Conservation (phyloP, 805 yeast species). For the Myxozyma neotropica region DNA sequence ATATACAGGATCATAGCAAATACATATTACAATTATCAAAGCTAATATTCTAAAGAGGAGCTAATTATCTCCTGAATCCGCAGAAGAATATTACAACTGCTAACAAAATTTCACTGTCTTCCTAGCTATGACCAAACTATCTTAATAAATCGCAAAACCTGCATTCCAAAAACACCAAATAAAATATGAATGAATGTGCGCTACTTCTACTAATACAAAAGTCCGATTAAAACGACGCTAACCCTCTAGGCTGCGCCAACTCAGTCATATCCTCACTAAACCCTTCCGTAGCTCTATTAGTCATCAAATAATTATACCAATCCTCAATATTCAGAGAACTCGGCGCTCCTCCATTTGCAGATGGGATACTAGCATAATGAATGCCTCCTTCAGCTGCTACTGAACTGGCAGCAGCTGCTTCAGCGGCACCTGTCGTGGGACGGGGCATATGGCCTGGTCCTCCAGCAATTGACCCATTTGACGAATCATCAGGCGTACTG, state of each 20-base stretch:
- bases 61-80: too few species aligned
- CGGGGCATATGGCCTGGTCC: neutral
- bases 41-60: too few species aligned
- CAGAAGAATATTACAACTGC: too few species aligned
- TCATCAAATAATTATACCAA: slow-evolving; percentile 45
- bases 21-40: too few species aligned
- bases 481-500: slow-evolving; percentile 17
- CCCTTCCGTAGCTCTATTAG: slow-evolving; percentile 22
- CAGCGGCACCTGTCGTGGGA: slow-evolving; percentile 1
- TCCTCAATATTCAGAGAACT: slow-evolving; percentile 44
- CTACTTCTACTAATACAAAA: too few species aligned
- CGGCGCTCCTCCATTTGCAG: slow-evolving; percentile 36
- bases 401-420: neutral
- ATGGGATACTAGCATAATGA: slow-evolving; percentile 2
- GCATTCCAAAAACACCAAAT: too few species aligned
- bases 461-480: neutral
- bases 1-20: too few species aligned
- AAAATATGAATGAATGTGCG: too few species aligned
- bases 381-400: slow-evolving; percentile 3
- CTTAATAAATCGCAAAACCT: too few species aligned
- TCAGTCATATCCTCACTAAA: slow-evolving; percentile 22
- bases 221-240: neutral
- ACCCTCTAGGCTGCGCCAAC: slow-evolving; percentile 20
- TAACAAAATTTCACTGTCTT: too few species aligned
- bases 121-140: too few species aligned